A percentile compares a stretch with the other conserved stretches of the same genome.
These are phyloP conservation scores for Fagus crenata DNA, from an alignment of 306 rosid genomes.

Conservation along the genomic window DNA sequence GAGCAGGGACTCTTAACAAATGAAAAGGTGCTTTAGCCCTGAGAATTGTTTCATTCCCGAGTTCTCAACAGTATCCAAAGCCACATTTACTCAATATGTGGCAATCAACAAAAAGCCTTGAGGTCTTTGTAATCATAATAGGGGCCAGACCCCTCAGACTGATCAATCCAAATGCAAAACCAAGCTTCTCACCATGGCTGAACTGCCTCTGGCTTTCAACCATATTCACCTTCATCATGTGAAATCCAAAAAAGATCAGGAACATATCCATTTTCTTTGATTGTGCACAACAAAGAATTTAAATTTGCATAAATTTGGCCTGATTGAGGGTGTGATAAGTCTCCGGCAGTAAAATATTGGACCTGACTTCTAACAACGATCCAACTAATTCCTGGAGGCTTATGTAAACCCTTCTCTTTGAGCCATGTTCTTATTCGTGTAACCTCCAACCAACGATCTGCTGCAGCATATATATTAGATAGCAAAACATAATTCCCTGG, in stretches of 20 bases:
- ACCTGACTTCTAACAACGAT: conserved; percentile 38
- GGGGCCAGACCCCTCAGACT: not conserved
- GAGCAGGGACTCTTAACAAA: not conserved
- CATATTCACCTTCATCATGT: conserved; percentile 25
- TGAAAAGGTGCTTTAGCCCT: not conserved
- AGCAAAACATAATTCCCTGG: conserved; percentile 45
- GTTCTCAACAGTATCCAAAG: not conserved
- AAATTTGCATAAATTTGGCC: conserved; percentile 38
- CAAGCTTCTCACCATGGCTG: not conserved
- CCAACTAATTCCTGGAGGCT: conserved; percentile 49
- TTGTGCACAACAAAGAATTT: conserved; percentile 32
- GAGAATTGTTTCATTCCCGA: not conserved
- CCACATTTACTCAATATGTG: not conserved
- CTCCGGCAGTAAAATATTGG: conserved; percentile 38
- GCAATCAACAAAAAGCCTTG: not conserved
- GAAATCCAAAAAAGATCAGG: conserved; percentile 25
- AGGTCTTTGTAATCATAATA: not conserved
- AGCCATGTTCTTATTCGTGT: conserved; percentile 37
- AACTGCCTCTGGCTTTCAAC: not conserved
- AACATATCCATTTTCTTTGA: conserved; percentile 36
- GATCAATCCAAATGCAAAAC: not conserved
- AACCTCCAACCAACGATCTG: conserved; percentile 44
- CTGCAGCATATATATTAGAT: conserved; percentile 50
- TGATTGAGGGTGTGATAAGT: conserved; percentile 39
- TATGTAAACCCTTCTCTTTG: conserved; percentile 38